Percentiles rank a stretch among this genome's conserved stretches.
Evolutionary conservation across 2,329 filamentous ascomycete species (phyloP).

Genomic region (Dothidotthia symphoricarpi): DNA sequence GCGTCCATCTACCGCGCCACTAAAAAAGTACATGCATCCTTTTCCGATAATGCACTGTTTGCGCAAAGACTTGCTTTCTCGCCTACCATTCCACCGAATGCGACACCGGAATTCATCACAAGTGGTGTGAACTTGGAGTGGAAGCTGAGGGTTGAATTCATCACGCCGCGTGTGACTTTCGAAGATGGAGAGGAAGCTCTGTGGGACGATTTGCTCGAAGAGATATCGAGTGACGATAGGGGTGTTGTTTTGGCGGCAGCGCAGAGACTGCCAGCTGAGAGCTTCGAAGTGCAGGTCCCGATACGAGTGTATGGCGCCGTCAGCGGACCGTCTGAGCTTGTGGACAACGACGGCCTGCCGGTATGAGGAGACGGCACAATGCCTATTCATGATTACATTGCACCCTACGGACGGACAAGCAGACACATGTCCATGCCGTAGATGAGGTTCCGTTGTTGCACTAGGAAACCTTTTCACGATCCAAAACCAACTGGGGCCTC

Average conservation of each 20-base stretch:
- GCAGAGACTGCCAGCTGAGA: conserved; percentile 78
- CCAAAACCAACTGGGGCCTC: too few relatives aligned
- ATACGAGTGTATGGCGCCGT: conserved; percentile 71
- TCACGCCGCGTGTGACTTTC: conserved; percentile 63
- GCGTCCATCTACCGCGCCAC: conserved; percentile 86
- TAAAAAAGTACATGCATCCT: conserved; percentile 72
- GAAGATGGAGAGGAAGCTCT: conserved; percentile 32
- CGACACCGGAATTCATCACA: conserved; percentile 89
- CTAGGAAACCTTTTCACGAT: too few relatives aligned
- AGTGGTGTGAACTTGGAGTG: conserved; percentile 84
- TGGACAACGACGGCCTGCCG: conserved; percentile 33
- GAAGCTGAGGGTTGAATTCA: conserved; percentile 89
- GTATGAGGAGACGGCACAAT: conserved; percentile 19
- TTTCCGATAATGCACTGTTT: conserved; percentile 80
- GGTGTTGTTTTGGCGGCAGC: conserved; percentile 74
- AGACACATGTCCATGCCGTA: too few relatives aligned
- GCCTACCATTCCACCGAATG: conserved; percentile 76
- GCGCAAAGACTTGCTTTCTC: conserved; percentile 75
- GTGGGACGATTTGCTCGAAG: conserved; percentile 63
- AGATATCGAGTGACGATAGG: conserved; percentile 74
- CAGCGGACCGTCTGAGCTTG: conserved; percentile 40
- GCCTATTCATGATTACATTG: too few relatives aligned
- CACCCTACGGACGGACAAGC: too few relatives aligned
- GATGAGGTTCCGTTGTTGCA: too few relatives aligned
- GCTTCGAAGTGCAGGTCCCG: conserved; percentile 85